Base-by-base conservation (phyloP, 2,329 filamentous ascomycete genomes). In the Penicillium corylophilum region DNA sequence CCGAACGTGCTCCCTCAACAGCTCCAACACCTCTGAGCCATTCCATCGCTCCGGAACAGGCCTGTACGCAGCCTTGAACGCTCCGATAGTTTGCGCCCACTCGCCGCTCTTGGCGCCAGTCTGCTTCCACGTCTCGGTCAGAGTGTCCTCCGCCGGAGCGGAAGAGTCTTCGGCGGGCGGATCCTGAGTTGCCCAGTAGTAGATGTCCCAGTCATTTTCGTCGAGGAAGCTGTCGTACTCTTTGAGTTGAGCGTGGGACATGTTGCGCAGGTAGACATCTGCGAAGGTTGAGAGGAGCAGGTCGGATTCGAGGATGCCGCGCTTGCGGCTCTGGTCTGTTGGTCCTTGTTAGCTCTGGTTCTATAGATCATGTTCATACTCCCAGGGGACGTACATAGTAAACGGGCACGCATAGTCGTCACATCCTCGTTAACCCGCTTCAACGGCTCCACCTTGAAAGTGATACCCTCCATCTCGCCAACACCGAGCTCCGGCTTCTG, bases 131-230 rank as follows among this genome's bases (percentile, higher is more conserved):
- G 65, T 73, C 55, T 77, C 76, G 10, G 75, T 77, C 20, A 64
- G 53, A 9, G 65, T 68, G 46, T 70, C 68, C 51, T 69, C 60
- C 4, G 62, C 54, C 44, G 64, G 65, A 53, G 81, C 79, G 59
- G 84, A 81, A 5, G 80, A 79, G 0, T 56, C 64, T 24, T 72
- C 67, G 1, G 53, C 45, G 1, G 68, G 67, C 5, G 86, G 80
- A 63, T 90, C 85, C 74, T 99, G 94, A 15, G 94, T 99, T 3
- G 89, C 90, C 94, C 94, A 99, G 81, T 99, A 99, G 80, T 99
- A 99, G 56, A 99, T 96, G 71, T 99, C 94, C 94, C 94, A 99
- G 77, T 99, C 94, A 74, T 99, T 99, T 77, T 99, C 94, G 74
- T 99, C 94, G 50, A 99, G 85, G 78, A 99, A 95, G 24, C 82